Conservation (phyloP, 2,329 filamentous ascomycete genomes). For the Sporothrix curviconia region DNA sequence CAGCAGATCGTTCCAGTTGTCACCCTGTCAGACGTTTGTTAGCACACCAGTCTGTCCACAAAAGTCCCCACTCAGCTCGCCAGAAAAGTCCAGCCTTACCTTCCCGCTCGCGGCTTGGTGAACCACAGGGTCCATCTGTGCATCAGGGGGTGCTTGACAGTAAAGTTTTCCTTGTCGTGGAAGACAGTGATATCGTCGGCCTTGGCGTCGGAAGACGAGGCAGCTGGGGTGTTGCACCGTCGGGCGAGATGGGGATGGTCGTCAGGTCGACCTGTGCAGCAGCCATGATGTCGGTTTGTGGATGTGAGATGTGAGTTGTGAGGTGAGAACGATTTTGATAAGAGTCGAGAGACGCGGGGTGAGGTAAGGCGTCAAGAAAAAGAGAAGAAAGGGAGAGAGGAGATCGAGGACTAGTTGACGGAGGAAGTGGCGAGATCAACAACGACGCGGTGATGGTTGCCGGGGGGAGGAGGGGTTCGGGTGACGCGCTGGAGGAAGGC, state of each 20-base stretch:
- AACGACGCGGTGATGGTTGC: not conserved
- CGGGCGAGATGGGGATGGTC: constrained; percentile 61
- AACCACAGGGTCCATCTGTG: constrained; percentile 99
- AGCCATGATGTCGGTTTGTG: constrained; percentile 28
- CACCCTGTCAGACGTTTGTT: constrained; percentile 56
- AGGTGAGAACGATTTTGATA: not conserved
- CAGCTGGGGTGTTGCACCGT: constrained; percentile 48
- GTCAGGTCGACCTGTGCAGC: constrained; percentile 59
- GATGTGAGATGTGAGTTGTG: not conserved
- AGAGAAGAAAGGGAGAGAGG: not conserved
- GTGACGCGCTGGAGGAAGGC: no score
- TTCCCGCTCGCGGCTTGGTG: constrained; percentile 97
- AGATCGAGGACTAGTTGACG: not conserved
- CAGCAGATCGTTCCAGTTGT: constrained; percentile 97
- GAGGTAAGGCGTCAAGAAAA: not conserved
- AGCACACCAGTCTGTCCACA: no score
- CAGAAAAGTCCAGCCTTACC: no score
- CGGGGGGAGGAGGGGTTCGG: not conserved
- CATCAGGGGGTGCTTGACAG: constrained; percentile 96
- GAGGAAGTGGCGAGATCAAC: not conserved
- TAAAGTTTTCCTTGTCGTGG: constrained; percentile 98
- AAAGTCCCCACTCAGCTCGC: no score
- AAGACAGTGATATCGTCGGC: constrained; percentile 83
- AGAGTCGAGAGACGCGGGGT: not conserved
- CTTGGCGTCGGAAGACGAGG: constrained; percentile 36